A percentile compares a stretch with the other conserved stretches of the same genome.
Evolutionary conservation across 1,284 basidiomycete genomes (phyloP).

Genomic region (Neonothopanus nambi): DNA sequence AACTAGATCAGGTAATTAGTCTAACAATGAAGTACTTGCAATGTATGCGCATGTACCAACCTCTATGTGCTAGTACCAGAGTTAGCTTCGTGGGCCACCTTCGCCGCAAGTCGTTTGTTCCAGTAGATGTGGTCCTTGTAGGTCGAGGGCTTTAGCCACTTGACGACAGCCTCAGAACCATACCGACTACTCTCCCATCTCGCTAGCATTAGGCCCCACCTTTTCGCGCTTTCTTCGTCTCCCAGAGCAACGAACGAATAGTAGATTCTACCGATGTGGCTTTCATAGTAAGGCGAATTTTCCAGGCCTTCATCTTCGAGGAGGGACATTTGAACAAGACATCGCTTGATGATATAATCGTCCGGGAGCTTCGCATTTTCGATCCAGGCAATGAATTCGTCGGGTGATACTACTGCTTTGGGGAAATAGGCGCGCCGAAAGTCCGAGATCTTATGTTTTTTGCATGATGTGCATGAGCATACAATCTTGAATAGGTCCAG

Average conservation of each 20-base stretch:
- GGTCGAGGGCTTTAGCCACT: not conserved
- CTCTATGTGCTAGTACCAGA: too few relatives aligned
- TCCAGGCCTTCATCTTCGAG: slow-evolving; percentile 11
- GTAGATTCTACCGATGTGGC: not conserved
- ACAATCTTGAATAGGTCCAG: slow-evolving; percentile 5
- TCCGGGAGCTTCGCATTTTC: not conserved
- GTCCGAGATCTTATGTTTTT: slow-evolving; percentile 10
- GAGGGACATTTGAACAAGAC: slow-evolving; percentile 4
- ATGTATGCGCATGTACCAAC: too few relatives aligned
- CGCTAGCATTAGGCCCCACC: slow-evolving; percentile 9
- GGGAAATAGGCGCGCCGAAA: slow-evolving; percentile 1
- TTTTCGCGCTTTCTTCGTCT: slow-evolving; percentile 3
- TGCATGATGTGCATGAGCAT: slow-evolving; percentile 14
- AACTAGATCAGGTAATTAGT: too few relatives aligned
- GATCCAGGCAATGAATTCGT: slow-evolving; percentile 6
- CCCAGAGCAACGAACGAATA: slow-evolving; percentile 4
- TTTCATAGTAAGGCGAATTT: slow-evolving; percentile 8
- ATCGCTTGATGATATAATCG: slow-evolving; percentile 8
- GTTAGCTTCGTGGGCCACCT: not conserved
- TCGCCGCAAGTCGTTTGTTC: slow-evolving; percentile 1
- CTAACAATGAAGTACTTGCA: too few relatives aligned
- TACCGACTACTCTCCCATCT: not conserved
- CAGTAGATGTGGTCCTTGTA: slow-evolving; percentile 10
- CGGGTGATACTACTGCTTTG: not conserved
- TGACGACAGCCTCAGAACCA: not conserved